Base-by-base conservation (phyloP, 805 yeast genomes). In the Candida pseudofarinosa region DNA sequence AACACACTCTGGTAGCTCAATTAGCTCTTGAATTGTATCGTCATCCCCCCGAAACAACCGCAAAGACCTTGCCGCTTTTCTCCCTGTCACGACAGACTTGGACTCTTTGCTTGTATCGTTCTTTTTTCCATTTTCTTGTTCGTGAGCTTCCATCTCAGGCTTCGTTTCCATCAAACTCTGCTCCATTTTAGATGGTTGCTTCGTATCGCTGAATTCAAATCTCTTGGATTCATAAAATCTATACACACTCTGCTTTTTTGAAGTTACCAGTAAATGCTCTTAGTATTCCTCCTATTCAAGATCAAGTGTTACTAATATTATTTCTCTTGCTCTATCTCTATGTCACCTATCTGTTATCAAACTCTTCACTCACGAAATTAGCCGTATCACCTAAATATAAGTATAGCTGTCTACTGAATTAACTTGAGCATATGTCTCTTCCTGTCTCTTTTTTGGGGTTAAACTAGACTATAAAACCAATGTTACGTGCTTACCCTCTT, bases 31-130 rank as follows among this genome's bases (percentile, higher is more conserved):
- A 18, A 47, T 31, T n/a, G 41, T 37, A 33, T 44, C 33, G 12
- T 38, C 35, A 20, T 51, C 60, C 10, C 63, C 63, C 43, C 78
- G 65, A 53, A 81, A 81, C 12, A 81, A 58, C 35, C 83, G 62
- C 18, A 80, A 58, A 1, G 83, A 75, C 40, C 75, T 66, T 10
- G 84, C 83, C 0, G 83, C 83, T 52, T 78, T 78, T 45, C 83
- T 62, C 4, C 81, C 81, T 1, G 79, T 68, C 30, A 73, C 64
- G 4, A 48, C 40, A 31, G 30, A 33, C 34, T 23, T 23, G 28
- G 10, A 7, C 28, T 23, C 28, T 23, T 23, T 23, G 10, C 10
- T 23, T 7, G 28, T 23, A 23, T 23, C 28, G 28, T 23, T 23
- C 28, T 23, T 23, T 23, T 23, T 23, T 10, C 28, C 28, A 23